Conservation (phyloP, 331 rosid species). For the Telfairia occidentalis region DNA sequence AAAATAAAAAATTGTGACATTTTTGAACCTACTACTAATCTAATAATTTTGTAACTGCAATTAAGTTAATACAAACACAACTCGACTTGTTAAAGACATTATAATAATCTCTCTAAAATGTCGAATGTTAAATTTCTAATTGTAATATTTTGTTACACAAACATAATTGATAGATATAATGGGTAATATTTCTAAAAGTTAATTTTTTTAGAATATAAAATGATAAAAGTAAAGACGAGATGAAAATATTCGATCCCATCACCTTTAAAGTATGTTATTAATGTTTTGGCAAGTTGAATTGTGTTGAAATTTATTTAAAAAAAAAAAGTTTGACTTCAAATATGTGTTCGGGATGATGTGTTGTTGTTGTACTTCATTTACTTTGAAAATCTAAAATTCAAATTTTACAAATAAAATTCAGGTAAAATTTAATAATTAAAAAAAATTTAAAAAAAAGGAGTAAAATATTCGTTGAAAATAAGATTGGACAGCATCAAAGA, state of each 20-base stretch:
- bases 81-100: too few relatives aligned
- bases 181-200: not conserved
- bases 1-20: too few relatives aligned
- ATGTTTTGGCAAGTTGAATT: not conserved
- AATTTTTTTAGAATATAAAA: not conserved
- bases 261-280: not conserved
- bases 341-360: too few relatives aligned
- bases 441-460: not conserved
- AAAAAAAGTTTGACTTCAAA: too few relatives aligned
- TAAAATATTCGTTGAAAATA: not conserved
- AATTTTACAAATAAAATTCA: not conserved
- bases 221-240: not conserved
- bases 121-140: too few relatives aligned
- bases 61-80: too few relatives aligned
- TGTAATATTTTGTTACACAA: too few relatives aligned
- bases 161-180: too few relatives aligned
- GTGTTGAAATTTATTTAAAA: too few relatives aligned
- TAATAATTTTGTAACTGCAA: too few relatives aligned
- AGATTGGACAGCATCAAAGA: not conserved
- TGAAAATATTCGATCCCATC: not conserved
- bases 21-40: too few relatives aligned
- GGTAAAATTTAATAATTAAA: not conserved
- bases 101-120: too few relatives aligned
- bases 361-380: not conserved
- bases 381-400: not conserved